Evolutionary conservation across 345 rosid species (phyloP).

Genomic region (Citrus cavaleriei): DNA sequence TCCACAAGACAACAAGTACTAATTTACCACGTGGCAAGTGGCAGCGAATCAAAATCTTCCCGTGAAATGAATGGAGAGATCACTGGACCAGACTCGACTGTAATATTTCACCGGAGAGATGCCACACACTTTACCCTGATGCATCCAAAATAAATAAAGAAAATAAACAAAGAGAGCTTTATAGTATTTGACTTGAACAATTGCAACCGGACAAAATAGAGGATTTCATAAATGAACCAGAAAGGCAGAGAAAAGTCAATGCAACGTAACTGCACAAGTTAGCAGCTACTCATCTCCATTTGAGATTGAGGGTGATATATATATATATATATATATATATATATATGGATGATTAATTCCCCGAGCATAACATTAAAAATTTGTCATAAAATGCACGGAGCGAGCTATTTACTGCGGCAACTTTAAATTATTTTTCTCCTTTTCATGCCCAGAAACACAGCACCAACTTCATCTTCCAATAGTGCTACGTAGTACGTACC

Average conservation of each 20-base stretch:
- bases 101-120: not conserved
- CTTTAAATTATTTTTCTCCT: too few species aligned
- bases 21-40: not conserved
- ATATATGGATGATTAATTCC: too few species aligned
- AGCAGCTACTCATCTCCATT: too few species aligned
- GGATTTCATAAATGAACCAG: not conserved
- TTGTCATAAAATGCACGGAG: too few species aligned
- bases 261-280: too few species aligned
- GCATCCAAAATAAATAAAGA: not conserved
- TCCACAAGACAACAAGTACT: not conserved
- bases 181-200: not conserved
- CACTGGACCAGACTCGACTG: not conserved
- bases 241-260: not conserved
- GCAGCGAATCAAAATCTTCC: not conserved
- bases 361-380: too few species aligned
- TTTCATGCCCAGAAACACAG: too few species aligned
- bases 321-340: too few species aligned
- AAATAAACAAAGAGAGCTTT: not conserved
- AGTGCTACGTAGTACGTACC: too few species aligned
- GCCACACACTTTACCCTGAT: not conserved
- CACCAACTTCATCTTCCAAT: not conserved
- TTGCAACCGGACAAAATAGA: not conserved
- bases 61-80: not conserved
- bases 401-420: too few species aligned
- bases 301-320: too few species aligned